Evolutionary conservation across 2,329 filamentous ascomycete species (phyloP).

Genomic region (Diatrype stigma): DNA sequence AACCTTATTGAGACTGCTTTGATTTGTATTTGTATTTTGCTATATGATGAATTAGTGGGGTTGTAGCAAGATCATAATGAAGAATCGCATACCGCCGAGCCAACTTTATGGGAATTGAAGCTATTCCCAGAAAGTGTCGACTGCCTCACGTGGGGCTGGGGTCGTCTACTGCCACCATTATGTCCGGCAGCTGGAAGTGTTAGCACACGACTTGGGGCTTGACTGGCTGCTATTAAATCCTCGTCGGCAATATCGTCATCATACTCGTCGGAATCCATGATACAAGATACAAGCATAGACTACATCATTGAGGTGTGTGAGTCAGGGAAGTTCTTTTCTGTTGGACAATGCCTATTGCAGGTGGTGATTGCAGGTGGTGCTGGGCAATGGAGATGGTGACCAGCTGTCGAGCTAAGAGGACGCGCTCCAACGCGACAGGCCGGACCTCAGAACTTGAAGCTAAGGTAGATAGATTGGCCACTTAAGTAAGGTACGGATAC

Average conservation of each 20-base stretch:
- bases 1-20: constrained; percentile 6
- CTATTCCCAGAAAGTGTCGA: constrained; percentile 6
- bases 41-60: constrained; percentile 8
- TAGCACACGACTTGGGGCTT: constrained; percentile 34
- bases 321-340: neutral
- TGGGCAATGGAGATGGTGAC: too few relatives aligned
- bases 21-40: constrained; percentile 4
- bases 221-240: constrained; percentile 57
- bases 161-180: constrained; percentile 15
- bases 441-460: too few relatives aligned
- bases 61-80: neutral
- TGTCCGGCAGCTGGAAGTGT: constrained; percentile 12
- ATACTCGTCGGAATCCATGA: constrained; percentile 58
- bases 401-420: too few relatives aligned
- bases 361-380: too few relatives aligned
- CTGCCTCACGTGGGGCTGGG: constrained; percentile 12
- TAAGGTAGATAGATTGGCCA: too few relatives aligned
- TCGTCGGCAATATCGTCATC: constrained; percentile 63
- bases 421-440: neutral
- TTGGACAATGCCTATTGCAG: too few relatives aligned
- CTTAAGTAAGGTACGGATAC: too few relatives aligned
- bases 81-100: constrained; percentile 8
- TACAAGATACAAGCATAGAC: constrained; percentile 12
- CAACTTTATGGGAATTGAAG: constrained; percentile 7
- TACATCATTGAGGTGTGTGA: constrained; percentile 18